Evolutionary conservation across 116 monocot genomes (phyloP).

Genomic region (Thalassia testudinum): DNA sequence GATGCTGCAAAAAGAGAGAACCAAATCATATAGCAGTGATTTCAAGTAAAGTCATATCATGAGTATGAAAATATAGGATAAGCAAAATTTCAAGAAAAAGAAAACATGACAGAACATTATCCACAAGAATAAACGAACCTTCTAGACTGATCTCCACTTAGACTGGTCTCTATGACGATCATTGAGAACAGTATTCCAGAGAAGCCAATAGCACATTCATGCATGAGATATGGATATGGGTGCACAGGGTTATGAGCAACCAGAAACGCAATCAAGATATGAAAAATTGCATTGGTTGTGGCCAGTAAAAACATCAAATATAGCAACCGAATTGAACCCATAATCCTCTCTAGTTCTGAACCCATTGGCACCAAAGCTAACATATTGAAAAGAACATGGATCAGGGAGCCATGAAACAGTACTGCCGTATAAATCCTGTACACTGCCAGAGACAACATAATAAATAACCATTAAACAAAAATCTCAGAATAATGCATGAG

Average conservation of each 20-base stretch:
- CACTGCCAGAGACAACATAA: no score
- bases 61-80: not conserved
- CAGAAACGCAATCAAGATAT: conserved; percentile 58
- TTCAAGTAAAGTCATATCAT: conserved; percentile 1
- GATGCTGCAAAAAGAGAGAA: conserved; percentile 69
- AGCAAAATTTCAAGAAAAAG: not conserved
- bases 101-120: not conserved
- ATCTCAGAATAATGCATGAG: no score
- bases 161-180: conserved; percentile 66
- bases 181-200: conserved; percentile 67
- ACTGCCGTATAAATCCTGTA: conserved; percentile 83
- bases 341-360: conserved; percentile 80
- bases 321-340: conserved; percentile 83
- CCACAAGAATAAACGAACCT: conserved; percentile 20
- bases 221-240: conserved; percentile 27
- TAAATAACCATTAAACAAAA: no score
- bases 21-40: not conserved
- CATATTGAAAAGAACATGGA: conserved; percentile 96
- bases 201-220: conserved; percentile 64
- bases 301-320: conserved; percentile 76
- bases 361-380: conserved; percentile 83
- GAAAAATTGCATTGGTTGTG: conserved; percentile 72
- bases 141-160: conserved; percentile 56
- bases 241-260: conserved; percentile 58
- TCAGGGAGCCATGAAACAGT: conserved; percentile 77